Conservation (phyloP, 768 basidiomycete genomes). For the Mycena vulgaris region DNA sequence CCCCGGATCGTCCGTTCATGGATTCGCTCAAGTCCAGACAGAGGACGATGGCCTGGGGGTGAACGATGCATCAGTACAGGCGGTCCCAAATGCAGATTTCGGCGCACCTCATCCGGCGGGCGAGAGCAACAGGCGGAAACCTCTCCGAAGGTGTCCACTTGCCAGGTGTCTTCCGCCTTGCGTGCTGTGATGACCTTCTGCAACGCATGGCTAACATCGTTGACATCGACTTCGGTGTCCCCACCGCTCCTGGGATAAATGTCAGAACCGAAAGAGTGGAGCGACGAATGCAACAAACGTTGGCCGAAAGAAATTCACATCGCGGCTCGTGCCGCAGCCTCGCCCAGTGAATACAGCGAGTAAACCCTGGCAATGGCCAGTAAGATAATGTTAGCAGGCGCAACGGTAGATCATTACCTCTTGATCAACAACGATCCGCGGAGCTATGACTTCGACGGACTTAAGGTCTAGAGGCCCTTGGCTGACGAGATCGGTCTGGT, state of each 20-base stretch:
- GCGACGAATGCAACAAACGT: slow-evolving; percentile 40
- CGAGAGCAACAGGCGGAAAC: slow-evolving; percentile 39
- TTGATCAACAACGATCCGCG: slow-evolving; percentile 46
- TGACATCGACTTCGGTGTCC: slow-evolving; percentile 48
- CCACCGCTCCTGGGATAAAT: slow-evolving; percentile 40
- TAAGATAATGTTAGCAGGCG: background rate
- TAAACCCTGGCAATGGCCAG: slow-evolving; percentile 38
- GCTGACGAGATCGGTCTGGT: slow-evolving; percentile 41
- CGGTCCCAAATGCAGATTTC: background rate
- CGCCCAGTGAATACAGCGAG: slow-evolving; percentile 49
- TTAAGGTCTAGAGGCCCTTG: slow-evolving; percentile 48
- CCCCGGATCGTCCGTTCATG: slow-evolving; percentile 43
- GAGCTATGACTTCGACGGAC: slow-evolving; percentile 42
- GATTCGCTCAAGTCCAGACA: slow-evolving; percentile 48
- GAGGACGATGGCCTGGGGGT: slow-evolving; percentile 45
- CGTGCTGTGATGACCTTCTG: slow-evolving; percentile 40
- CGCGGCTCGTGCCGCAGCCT: slow-evolving; percentile 45
- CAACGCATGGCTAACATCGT: slow-evolving; percentile 44
- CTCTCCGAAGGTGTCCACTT: slow-evolving; percentile 46
- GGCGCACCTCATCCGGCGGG: slow-evolving; percentile 46
- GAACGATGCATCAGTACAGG: background rate
- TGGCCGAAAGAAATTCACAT: slow-evolving; percentile 49
- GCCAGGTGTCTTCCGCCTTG: slow-evolving; percentile 47
- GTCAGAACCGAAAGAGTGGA: background rate
- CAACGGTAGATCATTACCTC: slow-evolving; percentile 32